Evolutionary conservation across 192 early-diverging fungal genomes (phyloP).

Genomic region (Geranomyces variabilis): DNA sequence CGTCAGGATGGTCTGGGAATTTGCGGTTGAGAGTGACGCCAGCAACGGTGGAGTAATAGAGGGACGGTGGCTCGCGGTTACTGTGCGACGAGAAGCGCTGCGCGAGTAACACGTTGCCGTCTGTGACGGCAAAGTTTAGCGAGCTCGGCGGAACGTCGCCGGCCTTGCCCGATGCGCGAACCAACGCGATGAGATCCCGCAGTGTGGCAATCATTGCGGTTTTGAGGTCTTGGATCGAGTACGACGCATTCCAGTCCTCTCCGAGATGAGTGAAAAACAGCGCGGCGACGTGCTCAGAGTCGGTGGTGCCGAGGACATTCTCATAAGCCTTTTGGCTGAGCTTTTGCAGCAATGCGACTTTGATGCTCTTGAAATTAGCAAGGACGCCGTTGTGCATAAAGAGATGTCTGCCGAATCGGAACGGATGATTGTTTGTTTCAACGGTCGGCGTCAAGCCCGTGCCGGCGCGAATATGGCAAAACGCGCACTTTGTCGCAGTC

Average conservation of each 20-base stretch:
- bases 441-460: too few species aligned
- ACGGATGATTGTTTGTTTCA: neutral
- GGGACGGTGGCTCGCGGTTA: neutral
- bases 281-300: neutral
- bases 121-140: neutral
- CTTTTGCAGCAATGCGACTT: neutral
- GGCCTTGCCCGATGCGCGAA: too few species aligned
- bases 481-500: too few species aligned
- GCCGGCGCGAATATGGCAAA: too few species aligned
- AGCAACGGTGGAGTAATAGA: neutral
- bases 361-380: neutral
- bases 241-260: neutral
- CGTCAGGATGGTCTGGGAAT: neutral
- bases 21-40: neutral
- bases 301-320: conserved; percentile 1
- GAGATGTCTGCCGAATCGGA: neutral
- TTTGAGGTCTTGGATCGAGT: neutral
- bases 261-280: neutral
- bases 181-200: neutral
- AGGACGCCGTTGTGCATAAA: conserved; percentile 1
- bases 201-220: neutral
- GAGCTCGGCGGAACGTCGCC: neutral
- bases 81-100: neutral
- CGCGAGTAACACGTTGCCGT: neutral
- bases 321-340: neutral